Percentiles rank a stretch among this genome's conserved stretches.
Evolutionary conservation across 768 basidiomycete species (phyloP).

Genomic region (Mycena indigotica): DNA sequence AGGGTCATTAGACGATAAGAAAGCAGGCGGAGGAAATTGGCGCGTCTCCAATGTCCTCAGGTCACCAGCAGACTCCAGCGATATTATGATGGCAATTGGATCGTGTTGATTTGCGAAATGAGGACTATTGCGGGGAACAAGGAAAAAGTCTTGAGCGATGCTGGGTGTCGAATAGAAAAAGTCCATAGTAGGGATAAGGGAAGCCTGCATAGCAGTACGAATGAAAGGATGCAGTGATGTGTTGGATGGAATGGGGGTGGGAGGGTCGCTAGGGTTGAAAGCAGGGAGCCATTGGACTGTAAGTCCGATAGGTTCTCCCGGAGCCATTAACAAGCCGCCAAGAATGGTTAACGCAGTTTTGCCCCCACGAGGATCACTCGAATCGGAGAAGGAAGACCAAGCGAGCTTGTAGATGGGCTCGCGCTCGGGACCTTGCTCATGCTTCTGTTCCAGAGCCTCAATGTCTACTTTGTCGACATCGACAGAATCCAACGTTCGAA

Average conservation of each 20-base stretch:
- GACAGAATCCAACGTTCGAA: conserved; percentile 62
- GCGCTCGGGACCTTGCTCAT: conserved; percentile 32
- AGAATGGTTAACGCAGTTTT: conserved; percentile 73
- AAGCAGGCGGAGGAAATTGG: conserved; percentile 69
- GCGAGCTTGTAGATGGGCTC: conserved; percentile 87
- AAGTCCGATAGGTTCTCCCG: conserved; percentile 58
- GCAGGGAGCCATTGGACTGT: conserved; percentile 70
- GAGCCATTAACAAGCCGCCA: conserved; percentile 60
- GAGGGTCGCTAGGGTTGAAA: conserved; percentile 56
- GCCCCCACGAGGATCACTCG: conserved; percentile 65
- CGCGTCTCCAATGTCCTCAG: conserved; percentile 60
- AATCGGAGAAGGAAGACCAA: conserved; percentile 79
- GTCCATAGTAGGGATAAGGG: conserved; percentile 48
- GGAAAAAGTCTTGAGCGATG: conserved; percentile 74
- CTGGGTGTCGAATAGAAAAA: conserved; percentile 62
- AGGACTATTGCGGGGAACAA: conserved; percentile 70
- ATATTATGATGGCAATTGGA: conserved; percentile 65
- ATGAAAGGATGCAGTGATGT: conserved; percentile 49
- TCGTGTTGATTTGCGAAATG: conserved; percentile 71
- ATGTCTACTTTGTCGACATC: conserved; percentile 60
- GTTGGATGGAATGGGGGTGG: conserved; percentile 34
- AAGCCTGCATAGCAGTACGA: conserved; percentile 65
- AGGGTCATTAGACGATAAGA: conserved; percentile 22
- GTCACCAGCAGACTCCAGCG: conserved; percentile 53
- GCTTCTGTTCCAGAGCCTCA: conserved; percentile 45